These are phyloP conservation scores for Filobasidium uniguttulatum DNA, from an alignment of 1,284 basidiomycete species.

Conservation along the genomic window DNA sequence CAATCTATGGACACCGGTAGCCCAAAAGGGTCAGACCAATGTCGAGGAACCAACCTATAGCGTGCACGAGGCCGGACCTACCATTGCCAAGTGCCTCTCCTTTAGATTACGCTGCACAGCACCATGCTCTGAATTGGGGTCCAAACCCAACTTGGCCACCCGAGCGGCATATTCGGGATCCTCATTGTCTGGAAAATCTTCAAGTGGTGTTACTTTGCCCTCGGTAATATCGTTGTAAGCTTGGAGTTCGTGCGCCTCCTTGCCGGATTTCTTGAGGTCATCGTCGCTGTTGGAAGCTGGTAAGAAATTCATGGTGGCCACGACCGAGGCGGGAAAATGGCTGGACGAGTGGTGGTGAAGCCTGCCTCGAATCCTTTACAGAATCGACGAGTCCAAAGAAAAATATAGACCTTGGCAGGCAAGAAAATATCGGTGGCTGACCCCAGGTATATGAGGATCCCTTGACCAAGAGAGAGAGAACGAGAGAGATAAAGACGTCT, in stretches of 20 bases:
- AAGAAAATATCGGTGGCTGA: too few species aligned
- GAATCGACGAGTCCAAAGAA: too few species aligned
- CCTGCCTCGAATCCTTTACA: too few species aligned
- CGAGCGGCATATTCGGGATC: not conserved
- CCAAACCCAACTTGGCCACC: conserved; percentile 1
- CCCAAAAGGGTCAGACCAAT: not conserved
- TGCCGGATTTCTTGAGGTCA: not conserved
- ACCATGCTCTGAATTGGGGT: conserved; percentile 11
- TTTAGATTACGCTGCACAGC: conserved; percentile 15
- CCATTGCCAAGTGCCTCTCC: conserved; percentile 15
- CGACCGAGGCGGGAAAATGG: too few species aligned
- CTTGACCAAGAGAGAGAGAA: too few species aligned
- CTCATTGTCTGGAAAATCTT: not conserved
- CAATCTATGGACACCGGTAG: conserved; percentile 29
- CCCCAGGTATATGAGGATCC: too few species aligned
- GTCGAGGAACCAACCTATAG: not conserved
- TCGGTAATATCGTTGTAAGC: not conserved
- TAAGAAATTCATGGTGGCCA: too few species aligned
- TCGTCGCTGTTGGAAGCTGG: too few species aligned
- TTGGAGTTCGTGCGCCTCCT: not conserved
- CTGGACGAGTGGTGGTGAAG: too few species aligned
- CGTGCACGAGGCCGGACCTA: not conserved
- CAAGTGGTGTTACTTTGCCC: not conserved
- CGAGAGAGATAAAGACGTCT: too few species aligned
- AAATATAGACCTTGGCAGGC: too few species aligned